Conservation (phyloP, 2,329 filamentous ascomycete species). For the Aspergillus transmontanensis region DNA sequence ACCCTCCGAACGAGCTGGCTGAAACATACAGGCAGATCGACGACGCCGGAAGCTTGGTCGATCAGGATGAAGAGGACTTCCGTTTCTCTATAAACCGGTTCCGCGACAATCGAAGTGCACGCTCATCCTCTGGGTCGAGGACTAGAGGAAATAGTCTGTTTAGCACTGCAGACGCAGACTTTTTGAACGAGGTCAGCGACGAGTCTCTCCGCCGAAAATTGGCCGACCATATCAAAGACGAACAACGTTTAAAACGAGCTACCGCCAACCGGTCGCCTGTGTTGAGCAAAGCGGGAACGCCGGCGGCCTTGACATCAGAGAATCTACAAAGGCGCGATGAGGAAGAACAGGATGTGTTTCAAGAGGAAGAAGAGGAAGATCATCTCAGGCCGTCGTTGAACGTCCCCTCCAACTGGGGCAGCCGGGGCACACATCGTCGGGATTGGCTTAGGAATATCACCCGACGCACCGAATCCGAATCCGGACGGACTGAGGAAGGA, state of each 20-base stretch:
- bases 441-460: constrained; percentile 40
- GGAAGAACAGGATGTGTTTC: constrained; percentile 19
- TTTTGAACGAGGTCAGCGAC: constrained; percentile 37
- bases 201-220: constrained; percentile 36
- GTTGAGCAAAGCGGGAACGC: constrained; percentile 38
- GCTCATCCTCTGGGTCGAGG: constrained; percentile 28
- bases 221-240: constrained; percentile 40
- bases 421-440: constrained; percentile 31
- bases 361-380: constrained; percentile 27
- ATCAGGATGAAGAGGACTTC: constrained; percentile 35
- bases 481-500: constrained; percentile 21
- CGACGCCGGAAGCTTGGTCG: constrained; percentile 39
- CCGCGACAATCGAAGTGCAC: constrained; percentile 22
- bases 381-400: constrained; percentile 37
- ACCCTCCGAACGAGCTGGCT: constrained; percentile 41
- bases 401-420: constrained; percentile 42
- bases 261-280: constrained; percentile 43
- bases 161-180: constrained; percentile 33
- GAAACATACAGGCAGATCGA: constrained; percentile 45
- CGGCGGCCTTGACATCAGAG: constrained; percentile 36
- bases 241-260: constrained; percentile 41
- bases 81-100: constrained; percentile 5
- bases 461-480: constrained; percentile 22
- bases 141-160: constrained; percentile 23
- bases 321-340: constrained; percentile 41